Base-by-base conservation (phyloP, 306 rosid species). In the Cicer yamashitae region DNA sequence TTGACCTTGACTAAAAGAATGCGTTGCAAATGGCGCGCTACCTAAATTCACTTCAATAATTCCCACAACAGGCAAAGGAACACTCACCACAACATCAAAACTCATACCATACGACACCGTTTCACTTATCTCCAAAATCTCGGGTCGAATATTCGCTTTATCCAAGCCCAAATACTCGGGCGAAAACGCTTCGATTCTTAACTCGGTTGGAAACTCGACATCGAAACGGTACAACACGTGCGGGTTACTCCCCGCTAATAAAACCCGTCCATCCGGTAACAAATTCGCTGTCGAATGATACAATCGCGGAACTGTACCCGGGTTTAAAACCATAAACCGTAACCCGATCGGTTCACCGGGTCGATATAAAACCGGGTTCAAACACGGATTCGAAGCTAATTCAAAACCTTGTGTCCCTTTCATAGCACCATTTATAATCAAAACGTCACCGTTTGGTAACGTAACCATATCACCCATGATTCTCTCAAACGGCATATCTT, bases 401-500 rank as follows among this genome's bases (percentile, higher is more conserved):
- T 89, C 91, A 9, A 87, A 93, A 0, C 98, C 98, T 61, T 93
- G 98, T 0, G 97, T 62, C 5, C 98, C 98, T 4, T 86, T 83
- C 76, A 85, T 87, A 0, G 98, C 97, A 5, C 98, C 98, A 9
- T 93, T 93, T n/a, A 93, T 82, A 5, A 93, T 39, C 83, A 93
- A 79, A 5, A 88, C 90, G 1, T 91, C 97, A 0, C 97, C 96
- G 17, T 79, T 87, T 1, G 98, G 97, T 0, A 93, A 86, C 88
- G 82, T 85, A 0, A 93, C 98, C 98, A 93, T 93, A 17, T 93
- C 98, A 0, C 98, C 98, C 98, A 93, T 93, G 9, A 91, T 81
- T 67, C 98, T 81, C 71, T 87, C 91, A 14, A 81, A 88, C 17
- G 98, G 91, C 98, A 93, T 93, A 14, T 88, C 90, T 81, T 93